Base-by-base conservation (phyloP, 192 early-diverging fungal genomes). In the Spizellomyces punctatus region DNA sequence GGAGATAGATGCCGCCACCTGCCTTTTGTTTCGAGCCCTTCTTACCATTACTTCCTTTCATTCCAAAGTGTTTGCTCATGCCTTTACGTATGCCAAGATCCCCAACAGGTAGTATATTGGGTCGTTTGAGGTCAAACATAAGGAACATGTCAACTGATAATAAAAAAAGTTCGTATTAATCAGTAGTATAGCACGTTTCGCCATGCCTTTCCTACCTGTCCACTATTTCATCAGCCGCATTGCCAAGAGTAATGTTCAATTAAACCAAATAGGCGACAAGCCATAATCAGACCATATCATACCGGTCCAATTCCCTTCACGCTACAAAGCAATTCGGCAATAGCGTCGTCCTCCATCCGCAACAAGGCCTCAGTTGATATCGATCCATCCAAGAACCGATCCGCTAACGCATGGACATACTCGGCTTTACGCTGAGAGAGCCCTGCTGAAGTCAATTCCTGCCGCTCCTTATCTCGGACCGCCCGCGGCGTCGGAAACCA, bases 231-330 rank as follows among this genome's bases (percentile, higher is more conserved):
- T 36, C 27, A 3, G 3, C 27, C 27, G 27, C 3, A 36, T 2
- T 36, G 27, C 27, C 27, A 36, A 57, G 19, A 27, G 14, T 14
- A 14, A 14, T 2, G 12, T 12, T 14, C 59, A 42, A 42, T 12
- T 2, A 22, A 42, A 27, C 21, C 0, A 61, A 2, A 61, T 2
- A 61, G 12, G 12, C 21, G 4, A 22, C 59, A 36, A 4, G 4
- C 4, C 50, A n/a, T 12, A 54, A 54, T 54, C 1, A 4, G 17
- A 4, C 17, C 14, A n/a, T n/a, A 19, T n/a, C 50, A 54, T 86
- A 89, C 89, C 81, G 77, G 77, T 2, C 91, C 91, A 58, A 92
- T 89, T 6, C 91, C 91, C 19, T 85, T 83, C 62, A 92, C 79
- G 16, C 82, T 72, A 49, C 82, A 82, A 21, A 92, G 62, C 1